Base-by-base conservation (phyloP, 2,329 filamentous ascomycete species). In the Diaporthe caulivora region DNA sequence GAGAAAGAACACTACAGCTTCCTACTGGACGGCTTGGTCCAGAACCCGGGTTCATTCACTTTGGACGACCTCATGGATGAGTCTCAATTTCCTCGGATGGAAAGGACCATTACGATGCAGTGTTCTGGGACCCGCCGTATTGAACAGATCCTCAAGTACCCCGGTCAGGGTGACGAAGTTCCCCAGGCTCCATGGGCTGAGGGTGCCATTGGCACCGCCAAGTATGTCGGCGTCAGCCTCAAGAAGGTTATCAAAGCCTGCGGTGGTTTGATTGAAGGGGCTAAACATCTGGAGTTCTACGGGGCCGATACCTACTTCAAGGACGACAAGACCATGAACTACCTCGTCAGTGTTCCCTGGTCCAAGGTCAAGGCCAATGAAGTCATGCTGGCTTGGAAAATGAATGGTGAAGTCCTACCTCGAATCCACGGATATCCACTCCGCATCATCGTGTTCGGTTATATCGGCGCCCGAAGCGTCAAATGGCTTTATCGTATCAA, bases 321-420 rank as follows among this genome's bases (percentile, higher is more conserved):
- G 34, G 55, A 58, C 34, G 55, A 58, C 34, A 58, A 26, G 55
- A 58, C 55, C n/a, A 58, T 58, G 55, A 58, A 58, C n/a, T 58
- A 58, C n/a, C 55, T 58, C 55, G 55, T 58, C n/a, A 58, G 55
- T 42, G 55, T 58, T 42, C 55, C 55, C 2, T 58, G 55, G 55
- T 58, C 34, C 34, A 58, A 58, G 55, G 55, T 58, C 6, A 58
- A 58, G n/a, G 55, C 7, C n/a, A 58, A 58, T 31, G 55, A 58
- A 40, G 55, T 58, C 34, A 40, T 58, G 55, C 13, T 58, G n/a
- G 55, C 55, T 40, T 58, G 55, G 55, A 34, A 58, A 40, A 58
- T 58, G 55, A 58, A 58, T 40, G n/a, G 55, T 1, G 55, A 58
- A 58, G 34, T 40, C 55, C 34, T 58, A 17, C 55, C 34, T 15